These are phyloP conservation scores for Raddia distichophylla DNA, from an alignment of 176 grass and related monocot genomes.

Conservation along the genomic window DNA sequence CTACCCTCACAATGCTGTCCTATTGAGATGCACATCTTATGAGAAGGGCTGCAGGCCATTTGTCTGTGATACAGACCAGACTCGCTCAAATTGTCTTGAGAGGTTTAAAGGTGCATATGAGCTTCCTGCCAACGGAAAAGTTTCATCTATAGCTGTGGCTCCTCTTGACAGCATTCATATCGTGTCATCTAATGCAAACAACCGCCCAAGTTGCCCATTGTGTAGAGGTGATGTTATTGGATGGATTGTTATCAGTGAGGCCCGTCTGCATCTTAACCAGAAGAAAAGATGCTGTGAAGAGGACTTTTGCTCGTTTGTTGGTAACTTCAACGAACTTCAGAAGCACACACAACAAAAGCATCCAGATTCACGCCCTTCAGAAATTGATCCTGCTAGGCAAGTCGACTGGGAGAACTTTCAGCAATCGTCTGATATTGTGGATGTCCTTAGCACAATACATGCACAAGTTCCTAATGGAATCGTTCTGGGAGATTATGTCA, in stretches of 20 bases:
- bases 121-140: slow-evolving; percentile 61
- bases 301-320: slow-evolving; percentile 66
- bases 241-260: slow-evolving; percentile 82
- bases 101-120: slow-evolving; percentile 87
- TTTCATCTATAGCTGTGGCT: slow-evolving; percentile 49
- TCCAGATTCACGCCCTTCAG: slow-evolving; percentile 87
- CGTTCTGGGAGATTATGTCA: slow-evolving; percentile 95
- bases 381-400: slow-evolving; percentile 84
- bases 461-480: slow-evolving; percentile 87
- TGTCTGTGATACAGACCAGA: slow-evolving; percentile 91
- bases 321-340: slow-evolving; percentile 88
- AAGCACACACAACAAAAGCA: slow-evolving; percentile 88
- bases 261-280: slow-evolving; percentile 77
- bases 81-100: slow-evolving; percentile 85
- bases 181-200: slow-evolving; percentile 61
- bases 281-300: slow-evolving; percentile 91
- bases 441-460: slow-evolving; percentile 96
- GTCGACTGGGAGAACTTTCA: slow-evolving; percentile 98
- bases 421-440: slow-evolving; percentile 94
- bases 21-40: slow-evolving; percentile 76
- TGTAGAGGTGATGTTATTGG: slow-evolving; percentile 93
- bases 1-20: slow-evolving; percentile 85
- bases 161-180: slow-evolving; percentile 73
- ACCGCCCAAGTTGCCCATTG: slow-evolving; percentile 73
- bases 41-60: slow-evolving; percentile 92